A percentile compares a stretch with the other conserved stretches of the same genome.
Evolutionary conservation across 495 filamentous ascomycete species (phyloP).

Genomic region (Astrocystis sublimbata): DNA sequence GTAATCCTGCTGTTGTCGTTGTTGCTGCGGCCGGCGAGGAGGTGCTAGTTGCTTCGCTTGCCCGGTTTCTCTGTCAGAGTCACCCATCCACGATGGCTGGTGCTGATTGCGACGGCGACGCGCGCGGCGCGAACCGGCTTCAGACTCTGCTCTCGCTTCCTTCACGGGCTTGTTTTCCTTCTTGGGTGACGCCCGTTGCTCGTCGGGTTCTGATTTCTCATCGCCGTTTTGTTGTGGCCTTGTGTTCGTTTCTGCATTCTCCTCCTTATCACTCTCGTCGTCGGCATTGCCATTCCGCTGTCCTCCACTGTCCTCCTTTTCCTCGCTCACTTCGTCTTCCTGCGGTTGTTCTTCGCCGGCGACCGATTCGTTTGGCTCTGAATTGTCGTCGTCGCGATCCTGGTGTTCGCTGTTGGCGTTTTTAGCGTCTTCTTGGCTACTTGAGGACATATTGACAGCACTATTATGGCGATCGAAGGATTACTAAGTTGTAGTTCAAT

Average conservation of each 20-base stretch:
- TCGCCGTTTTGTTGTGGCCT: slow-evolving; percentile 14
- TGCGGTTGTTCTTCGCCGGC: slow-evolving; percentile 8
- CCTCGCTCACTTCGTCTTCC: slow-evolving; percentile 11
- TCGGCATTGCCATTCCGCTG: slow-evolving; percentile 13
- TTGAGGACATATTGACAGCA: slow-evolving; percentile 12
- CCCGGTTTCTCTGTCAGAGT: slow-evolving; percentile 25
- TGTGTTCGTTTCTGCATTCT: not conserved
- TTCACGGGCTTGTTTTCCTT: slow-evolving; percentile 19
- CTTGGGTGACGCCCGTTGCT: slow-evolving; percentile 51
- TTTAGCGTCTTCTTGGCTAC: not conserved
- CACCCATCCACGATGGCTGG: slow-evolving; percentile 28
- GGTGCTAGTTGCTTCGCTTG: slow-evolving; percentile 29
- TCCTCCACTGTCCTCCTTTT: slow-evolving; percentile 8
- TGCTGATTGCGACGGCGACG: slow-evolving; percentile 33
- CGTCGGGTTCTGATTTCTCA: slow-evolving; percentile 24
- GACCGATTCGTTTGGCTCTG: slow-evolving; percentile 15
- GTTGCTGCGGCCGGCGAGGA: slow-evolving; percentile 25
- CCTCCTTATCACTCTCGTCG: not conserved
- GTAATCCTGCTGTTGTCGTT: slow-evolving; percentile 51
- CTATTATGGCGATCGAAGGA: not conserved
- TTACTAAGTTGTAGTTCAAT: not conserved
- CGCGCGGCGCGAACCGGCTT: slow-evolving; percentile 29
- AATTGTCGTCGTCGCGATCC: slow-evolving; percentile 24
- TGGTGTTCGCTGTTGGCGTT: not conserved
- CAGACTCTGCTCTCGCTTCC: slow-evolving; percentile 26